Evolutionary conservation across 1,284 basidiomycete species (phyloP).

Genomic region (Rhodotorula sp.): DNA sequence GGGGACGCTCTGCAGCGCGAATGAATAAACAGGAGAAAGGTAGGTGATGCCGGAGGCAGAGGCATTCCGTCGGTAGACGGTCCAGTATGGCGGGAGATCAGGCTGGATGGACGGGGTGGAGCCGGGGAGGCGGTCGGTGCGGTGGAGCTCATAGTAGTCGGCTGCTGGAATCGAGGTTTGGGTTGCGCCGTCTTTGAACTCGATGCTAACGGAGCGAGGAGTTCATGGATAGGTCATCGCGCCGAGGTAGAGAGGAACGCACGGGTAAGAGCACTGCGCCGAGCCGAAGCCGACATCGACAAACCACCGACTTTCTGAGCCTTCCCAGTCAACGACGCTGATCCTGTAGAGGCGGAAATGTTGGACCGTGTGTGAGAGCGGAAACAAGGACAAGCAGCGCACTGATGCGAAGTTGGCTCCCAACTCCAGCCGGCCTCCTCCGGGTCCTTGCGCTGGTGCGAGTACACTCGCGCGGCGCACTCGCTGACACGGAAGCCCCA

Average conservation of each 20-base stretch:
- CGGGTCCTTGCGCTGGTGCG: constrained; percentile 20
- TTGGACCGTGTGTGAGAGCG: background rate
- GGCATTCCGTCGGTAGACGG: constrained; percentile 1
- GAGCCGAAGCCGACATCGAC: constrained; percentile 27
- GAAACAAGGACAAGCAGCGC: background rate
- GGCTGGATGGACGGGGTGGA: background rate
- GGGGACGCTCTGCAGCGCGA: constrained; percentile 15
- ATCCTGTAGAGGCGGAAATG: background rate
- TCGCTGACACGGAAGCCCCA: constrained; percentile 30
- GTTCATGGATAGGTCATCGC: too few species aligned
- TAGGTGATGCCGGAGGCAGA: background rate
- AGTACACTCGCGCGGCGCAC: constrained; percentile 18
- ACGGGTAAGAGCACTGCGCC: constrained; percentile 12
- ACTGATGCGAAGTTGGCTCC: constrained; percentile 27
- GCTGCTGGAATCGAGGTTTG: constrained; percentile 1
- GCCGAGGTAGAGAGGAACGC: background rate
- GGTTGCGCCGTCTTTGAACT: constrained; percentile 1
- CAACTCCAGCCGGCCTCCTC: constrained; percentile 16
- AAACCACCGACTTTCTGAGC: constrained; percentile 11
- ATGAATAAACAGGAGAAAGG: constrained; percentile 20
- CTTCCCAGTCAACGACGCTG: constrained; percentile 26
- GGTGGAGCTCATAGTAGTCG: background rate
- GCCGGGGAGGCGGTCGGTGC: constrained; percentile 1
- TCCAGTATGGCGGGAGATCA: constrained; percentile 4
- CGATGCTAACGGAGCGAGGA: too few species aligned